Base-by-base conservation (phyloP, 768 basidiomycete species). In the Termitomyces sp. region DNA sequence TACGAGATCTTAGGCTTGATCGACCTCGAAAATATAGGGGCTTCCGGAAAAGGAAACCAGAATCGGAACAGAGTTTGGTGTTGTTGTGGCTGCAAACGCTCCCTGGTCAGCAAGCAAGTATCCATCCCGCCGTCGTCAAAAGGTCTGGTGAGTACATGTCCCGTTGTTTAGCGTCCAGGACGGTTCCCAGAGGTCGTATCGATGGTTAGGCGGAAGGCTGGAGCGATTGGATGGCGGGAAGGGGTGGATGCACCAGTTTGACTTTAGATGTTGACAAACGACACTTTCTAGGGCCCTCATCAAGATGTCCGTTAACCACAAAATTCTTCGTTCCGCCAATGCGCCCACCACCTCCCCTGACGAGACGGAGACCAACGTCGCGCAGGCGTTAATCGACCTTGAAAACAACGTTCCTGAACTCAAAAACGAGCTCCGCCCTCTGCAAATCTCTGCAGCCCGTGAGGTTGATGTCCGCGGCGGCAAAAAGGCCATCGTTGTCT, bases 401-500 rank as follows among this genome's bases (percentile, higher is more conserved):
- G 96, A 98, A 78, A 92, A 89, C 82, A 94, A 93, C 73, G 95
- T 98, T 59, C 92, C 95, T 61, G 97, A 99, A 77, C 88, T 99
- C 79, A 99, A 98, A 87, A 70, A 83, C 57, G 97, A 99, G 80
- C 88, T 99, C 63, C 88, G 95, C 49, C 85, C 88, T 59, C 86
- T 99, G 65, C 94, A 98, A 72, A 98, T 99, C 77, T 96, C 94
- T 65, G 92, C 95, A 63, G 97, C 97, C 64, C 94, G 94, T 69
- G 97, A 99, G 78, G 91, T 99, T 65, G 97, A 99, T 71, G 95
- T 98, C 67, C 92, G 94, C 68, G 97, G 96, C 62, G 97, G 97
- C 71, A 98, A 97, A 82, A 99, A 98, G 82, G 97, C 97, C 53
- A 95, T 99, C 68, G 93, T 99, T 62, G 80, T 99, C 74, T 99